Base-by-base conservation (phyloP, 352 stramenopile genomes). In the Phytophthora rubi region DNA sequence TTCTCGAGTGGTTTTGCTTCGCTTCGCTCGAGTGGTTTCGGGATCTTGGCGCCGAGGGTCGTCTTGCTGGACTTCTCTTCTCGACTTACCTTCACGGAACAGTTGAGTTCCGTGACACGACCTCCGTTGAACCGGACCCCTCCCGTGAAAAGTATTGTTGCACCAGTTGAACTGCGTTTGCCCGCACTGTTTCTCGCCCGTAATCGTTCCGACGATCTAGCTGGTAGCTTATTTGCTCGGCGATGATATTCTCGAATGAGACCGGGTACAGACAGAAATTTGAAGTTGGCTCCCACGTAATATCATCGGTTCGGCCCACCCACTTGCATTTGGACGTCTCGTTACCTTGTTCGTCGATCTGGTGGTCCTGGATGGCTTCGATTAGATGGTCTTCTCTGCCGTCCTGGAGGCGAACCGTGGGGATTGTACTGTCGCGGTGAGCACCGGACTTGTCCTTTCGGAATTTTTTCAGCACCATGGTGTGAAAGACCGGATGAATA, bases 251-350 rank as follows among this genome's bases (percentile, higher is more conserved):
- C 35, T 23, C 21, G 30, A 10, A 63, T 63, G 16, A 63, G n/a
- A n/a, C 56, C 56, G 56, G 18, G 44, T 47, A 54, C 56, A 4
- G 56, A 63, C 8, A 47, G 26, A 55, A 33, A 47, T 63, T 63
- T 47, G 26, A 15, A 4, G 28, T 47, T 15, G 56, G 56, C 44
- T 63, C 56, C 56, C 56, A 63, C 0, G 56, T 55, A 7, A 63
- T 63, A 44, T 63, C 56, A 16, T 54, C 56, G 9, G 7, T 47
- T 4, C 15, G 12, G 9, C 56, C 56, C 16, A 55, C 42, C 56
- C 56, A 63, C 44, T 63, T 63, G 44, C 28, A 63, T 28, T 55
- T 55, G 16, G 55, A 63, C 21, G 39, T 30, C 8, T 55, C 44
- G 3, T 32, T 9, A 2, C 56, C 55, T 32, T 54, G 3, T 18